Percentiles rank a stretch among this genome's conserved stretches.
Evolutionary conservation across 257 asterid genomes (phyloP).

Genomic region (Solanum phureja): DNA sequence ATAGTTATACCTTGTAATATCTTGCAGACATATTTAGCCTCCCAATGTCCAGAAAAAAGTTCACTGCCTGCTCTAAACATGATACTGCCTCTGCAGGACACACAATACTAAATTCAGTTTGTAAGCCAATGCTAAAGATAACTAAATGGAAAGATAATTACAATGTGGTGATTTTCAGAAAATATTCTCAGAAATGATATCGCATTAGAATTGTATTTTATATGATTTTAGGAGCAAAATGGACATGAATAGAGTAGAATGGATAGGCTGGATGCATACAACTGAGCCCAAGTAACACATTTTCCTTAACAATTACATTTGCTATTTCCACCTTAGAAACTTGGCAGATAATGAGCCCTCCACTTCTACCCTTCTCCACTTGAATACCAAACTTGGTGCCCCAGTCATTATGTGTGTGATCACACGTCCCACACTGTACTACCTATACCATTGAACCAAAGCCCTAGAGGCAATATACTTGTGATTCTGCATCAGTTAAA

Average conservation of each 20-base stretch:
- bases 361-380: not conserved
- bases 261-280: not conserved
- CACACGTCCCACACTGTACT: not conserved
- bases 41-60: conserved; percentile 84
- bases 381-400: not conserved
- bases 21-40: conserved; percentile 92
- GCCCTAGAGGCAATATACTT: not conserved
- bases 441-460: not conserved
- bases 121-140: not conserved
- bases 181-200: not conserved
- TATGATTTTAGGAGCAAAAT: not conserved
- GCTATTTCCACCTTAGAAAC: not conserved
- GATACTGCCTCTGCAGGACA: conserved; percentile 67
- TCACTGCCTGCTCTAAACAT: conserved; percentile 74
- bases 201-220: not conserved
- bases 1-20: conserved; percentile 74
- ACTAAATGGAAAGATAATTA: not conserved
- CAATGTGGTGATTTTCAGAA: not conserved
- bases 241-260: not conserved
- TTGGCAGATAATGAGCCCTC: not conserved
- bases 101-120: not conserved
- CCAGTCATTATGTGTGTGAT: not conserved
- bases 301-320: not conserved
- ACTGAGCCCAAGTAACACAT: not conserved
- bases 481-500: not conserved